Percentiles rank a stretch among this genome's conserved stretches.
Conservation (phyloP, 2,329 filamentous ascomycete species). For the Alternaria angustiovoidea region DNA sequence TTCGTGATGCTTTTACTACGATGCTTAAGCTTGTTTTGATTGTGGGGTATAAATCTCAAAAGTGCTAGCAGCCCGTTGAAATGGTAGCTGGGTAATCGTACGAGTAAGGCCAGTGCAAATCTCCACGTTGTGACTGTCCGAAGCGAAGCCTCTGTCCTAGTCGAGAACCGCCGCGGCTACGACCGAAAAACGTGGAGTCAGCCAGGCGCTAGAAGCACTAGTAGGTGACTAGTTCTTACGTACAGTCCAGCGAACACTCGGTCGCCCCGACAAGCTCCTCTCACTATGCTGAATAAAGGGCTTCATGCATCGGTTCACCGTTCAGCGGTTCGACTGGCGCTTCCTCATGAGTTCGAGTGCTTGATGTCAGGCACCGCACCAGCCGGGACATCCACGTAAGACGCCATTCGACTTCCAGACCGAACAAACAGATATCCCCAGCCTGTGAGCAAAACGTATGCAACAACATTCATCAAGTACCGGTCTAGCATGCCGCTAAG, state of each 20-base stretch:
- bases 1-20: not conserved
- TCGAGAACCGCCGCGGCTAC: not conserved
- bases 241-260: not conserved
- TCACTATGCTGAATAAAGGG: not conserved
- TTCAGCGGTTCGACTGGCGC: not conserved
- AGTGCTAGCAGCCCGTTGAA: not conserved
- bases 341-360: not conserved
- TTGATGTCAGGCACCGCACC: not conserved
- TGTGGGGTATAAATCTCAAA: not conserved
- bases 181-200: slow-evolving; percentile 3
- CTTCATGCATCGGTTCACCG: not conserved
- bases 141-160: not conserved
- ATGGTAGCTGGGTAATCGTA: slow-evolving; percentile 2
- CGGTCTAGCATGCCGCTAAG: not conserved
- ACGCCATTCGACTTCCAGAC: not conserved
- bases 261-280: slow-evolving; percentile 1
- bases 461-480: not conserved
- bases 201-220: not conserved
- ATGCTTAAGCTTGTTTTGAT: not conserved
- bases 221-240: not conserved
- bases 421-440: not conserved
- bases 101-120: not conserved
- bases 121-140: slow-evolving; percentile 3
- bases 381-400: not conserved
- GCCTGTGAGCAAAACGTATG: not conserved